These are phyloP conservation scores for Kingdonia uniflora DNA, from an alignment of 164 flowering plant species.

Conservation along the genomic window DNA sequence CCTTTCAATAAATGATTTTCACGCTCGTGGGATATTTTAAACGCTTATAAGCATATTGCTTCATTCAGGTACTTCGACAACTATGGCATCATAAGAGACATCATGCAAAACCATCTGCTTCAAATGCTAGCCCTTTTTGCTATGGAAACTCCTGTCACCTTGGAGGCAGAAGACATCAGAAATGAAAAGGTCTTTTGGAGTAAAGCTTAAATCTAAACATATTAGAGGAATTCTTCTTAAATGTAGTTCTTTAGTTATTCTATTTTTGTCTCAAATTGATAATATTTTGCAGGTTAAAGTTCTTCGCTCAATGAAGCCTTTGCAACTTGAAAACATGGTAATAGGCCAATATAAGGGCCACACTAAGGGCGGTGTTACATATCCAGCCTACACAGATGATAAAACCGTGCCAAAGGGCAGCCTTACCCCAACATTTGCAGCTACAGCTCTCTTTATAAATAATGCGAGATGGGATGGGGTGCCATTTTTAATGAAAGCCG, in stretches of 20 bases:
- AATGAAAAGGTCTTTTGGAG: constrained; percentile 70
- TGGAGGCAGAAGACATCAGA: constrained; percentile 85
- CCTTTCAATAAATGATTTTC: too few relatives aligned
- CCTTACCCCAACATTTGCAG: constrained; percentile 74
- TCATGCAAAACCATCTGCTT: constrained; percentile 85
- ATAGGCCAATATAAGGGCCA: constrained; percentile 74
- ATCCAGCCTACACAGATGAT: constrained; percentile 62
- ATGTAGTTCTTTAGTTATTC: background rate
- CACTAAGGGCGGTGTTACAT: constrained; percentile 36
- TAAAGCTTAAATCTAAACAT: background rate
- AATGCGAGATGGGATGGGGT: constrained; percentile 97
- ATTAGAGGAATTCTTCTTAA: too few relatives aligned
- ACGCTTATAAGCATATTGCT: background rate
- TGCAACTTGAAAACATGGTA: constrained; percentile 50
- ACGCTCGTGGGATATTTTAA: too few relatives aligned
- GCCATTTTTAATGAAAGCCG: constrained; percentile 88
- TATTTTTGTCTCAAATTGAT: background rate
- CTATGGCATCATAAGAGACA: constrained; percentile 88
- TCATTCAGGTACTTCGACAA: constrained; percentile 55
- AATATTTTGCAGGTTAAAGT: constrained; percentile 58
- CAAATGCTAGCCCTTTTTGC: constrained; percentile 84
- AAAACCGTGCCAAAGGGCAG: constrained; percentile 58
- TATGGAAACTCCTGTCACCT: constrained; percentile 92
- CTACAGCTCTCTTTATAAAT: constrained; percentile 70
- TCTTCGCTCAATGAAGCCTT: constrained; percentile 57